A percentile compares a stretch with the other conserved stretches of the same genome.
phyloP scores from a whole-genome alignment of 1,284 basidiomycete species.

The Moniliophthora roreri region DNA sequence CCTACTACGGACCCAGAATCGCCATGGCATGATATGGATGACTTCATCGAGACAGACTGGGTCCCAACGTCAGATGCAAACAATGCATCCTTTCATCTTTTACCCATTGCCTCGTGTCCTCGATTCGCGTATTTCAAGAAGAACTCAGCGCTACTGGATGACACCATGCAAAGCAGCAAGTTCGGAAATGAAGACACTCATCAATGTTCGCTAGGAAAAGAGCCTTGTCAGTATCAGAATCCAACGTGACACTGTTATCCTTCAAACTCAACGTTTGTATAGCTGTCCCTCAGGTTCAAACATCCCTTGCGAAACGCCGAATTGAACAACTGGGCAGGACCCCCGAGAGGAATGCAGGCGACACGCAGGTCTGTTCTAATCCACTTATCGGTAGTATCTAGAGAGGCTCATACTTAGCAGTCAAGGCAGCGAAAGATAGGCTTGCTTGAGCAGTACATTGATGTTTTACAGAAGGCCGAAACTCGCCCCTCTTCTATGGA shows the following conservation, averaged over 20 bases:
- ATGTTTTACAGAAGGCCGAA: slow-evolving; percentile 51
- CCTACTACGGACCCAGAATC: slow-evolving; percentile 40
- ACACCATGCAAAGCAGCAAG: slow-evolving; percentile 58
- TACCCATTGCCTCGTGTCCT: slow-evolving; percentile 78
- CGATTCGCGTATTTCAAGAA: slow-evolving; percentile 84
- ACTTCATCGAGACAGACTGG: slow-evolving; percentile 85
- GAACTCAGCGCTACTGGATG: slow-evolving; percentile 41
- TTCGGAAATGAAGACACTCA: slow-evolving; percentile 91
- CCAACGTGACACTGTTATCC: slow-evolving; percentile 6
- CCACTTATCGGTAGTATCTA: not conserved
- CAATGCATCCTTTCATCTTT: slow-evolving; percentile 63
- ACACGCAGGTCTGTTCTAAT: slow-evolving; percentile 11
- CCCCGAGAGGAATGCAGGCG: slow-evolving; percentile 19
- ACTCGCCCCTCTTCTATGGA: slow-evolving; percentile 32
- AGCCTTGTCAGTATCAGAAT: slow-evolving; percentile 55
- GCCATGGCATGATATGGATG: slow-evolving; percentile 79
- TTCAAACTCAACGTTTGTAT: slow-evolving; percentile 3
- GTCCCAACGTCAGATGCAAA: slow-evolving; percentile 38
- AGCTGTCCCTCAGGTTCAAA: slow-evolving; percentile 75
- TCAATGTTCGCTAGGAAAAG: slow-evolving; percentile 78
- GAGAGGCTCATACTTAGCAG: not conserved
- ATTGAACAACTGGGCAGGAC: slow-evolving; percentile 47
- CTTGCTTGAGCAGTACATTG: slow-evolving; percentile 62
- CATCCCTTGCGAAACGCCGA: slow-evolving; percentile 60
- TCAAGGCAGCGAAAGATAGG: slow-evolving; percentile 51